phyloP scores from a whole-genome alignment of 306 rosid genomes.

The Quillaja saponaria region DNA sequence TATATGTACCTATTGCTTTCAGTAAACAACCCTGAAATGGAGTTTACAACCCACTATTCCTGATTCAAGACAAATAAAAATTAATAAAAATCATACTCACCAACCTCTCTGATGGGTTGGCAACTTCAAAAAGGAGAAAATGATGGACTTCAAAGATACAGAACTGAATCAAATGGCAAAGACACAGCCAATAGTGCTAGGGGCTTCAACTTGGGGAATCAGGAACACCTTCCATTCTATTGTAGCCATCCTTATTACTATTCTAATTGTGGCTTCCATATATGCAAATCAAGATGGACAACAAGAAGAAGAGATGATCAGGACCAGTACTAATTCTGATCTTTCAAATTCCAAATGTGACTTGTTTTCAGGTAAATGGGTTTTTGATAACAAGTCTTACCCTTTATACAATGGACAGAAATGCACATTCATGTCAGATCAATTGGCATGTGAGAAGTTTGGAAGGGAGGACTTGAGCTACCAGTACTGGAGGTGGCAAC shows the following conservation, averaged over 20 bases:
- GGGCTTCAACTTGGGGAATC: constrained; percentile 47
- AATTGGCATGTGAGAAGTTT: constrained; percentile 82
- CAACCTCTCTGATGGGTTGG: constrained; percentile 36
- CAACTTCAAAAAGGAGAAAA: constrained; percentile 43
- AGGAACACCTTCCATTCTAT: constrained; percentile 57
- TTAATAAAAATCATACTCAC: constrained; percentile 40
- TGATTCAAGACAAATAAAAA: constrained; percentile 20
- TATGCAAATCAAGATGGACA: constrained; percentile 49
- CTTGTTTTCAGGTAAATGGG: constrained; percentile 74
- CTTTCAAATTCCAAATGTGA: constrained; percentile 43
- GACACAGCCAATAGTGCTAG: constrained; percentile 32
- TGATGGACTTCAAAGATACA: constrained; percentile 11
- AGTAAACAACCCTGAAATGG: constrained; percentile 39
- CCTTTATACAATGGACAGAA: constrained; percentile 66
- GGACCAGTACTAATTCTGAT: constrained; percentile 13
- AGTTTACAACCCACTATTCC: not conserved
- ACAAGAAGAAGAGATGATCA: constrained; percentile 23
- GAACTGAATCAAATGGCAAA: constrained; percentile 37
- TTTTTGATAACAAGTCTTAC: constrained; percentile 66
- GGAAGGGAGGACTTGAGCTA: constrained; percentile 70
- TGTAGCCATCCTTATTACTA: constrained; percentile 56
- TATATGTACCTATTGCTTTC: constrained; percentile 35
- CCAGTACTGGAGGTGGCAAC: constrained; percentile 83
- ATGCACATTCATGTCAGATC: constrained; percentile 80
- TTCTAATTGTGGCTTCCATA: constrained; percentile 44